A percentile compares a stretch with the other conserved stretches of the same genome.
Conservation (phyloP, 2,329 filamentous ascomycete genomes). For the Hymenoscyphus fructigenus region DNA sequence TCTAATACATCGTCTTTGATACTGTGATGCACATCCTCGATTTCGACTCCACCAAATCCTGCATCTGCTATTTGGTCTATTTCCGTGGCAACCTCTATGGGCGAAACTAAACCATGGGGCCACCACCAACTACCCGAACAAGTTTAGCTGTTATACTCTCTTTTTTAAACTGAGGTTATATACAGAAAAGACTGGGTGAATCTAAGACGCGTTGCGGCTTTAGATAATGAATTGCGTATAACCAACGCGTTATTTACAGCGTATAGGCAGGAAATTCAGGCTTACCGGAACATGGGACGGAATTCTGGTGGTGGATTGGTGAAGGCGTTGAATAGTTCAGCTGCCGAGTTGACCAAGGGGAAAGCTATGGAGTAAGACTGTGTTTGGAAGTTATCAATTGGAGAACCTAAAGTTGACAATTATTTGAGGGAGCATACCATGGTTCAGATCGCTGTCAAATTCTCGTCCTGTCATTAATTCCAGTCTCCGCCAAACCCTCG, state of each 20-base stretch:
- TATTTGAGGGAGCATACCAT: background rate
- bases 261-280: too few species aligned
- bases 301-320: conserved; percentile 6
- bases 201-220: too few species aligned
- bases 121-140: conserved; percentile 7
- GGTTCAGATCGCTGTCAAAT: too few species aligned
- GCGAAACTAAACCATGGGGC: conserved; percentile 9
- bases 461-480: too few species aligned
- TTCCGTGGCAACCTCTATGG: background rate
- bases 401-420: background rate
- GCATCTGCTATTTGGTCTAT: conserved; percentile 12
- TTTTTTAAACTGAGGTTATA: too few species aligned
- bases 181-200: too few species aligned
- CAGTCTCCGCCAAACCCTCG: too few species aligned
- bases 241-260: too few species aligned
- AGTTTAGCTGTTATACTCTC: too few species aligned
- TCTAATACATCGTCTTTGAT: conserved; percentile 6
- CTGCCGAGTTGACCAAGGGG: conserved; percentile 6
- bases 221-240: too few species aligned
- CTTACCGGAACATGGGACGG: conserved; percentile 10
- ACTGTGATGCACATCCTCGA: conserved; percentile 11
- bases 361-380: conserved; percentile 8
- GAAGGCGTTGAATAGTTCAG: conserved; percentile 1
- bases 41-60: conserved; percentile 8
- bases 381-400: background rate